These are phyloP conservation scores for Nematodospora valgi DNA, from an alignment of 805 yeast genomes.

Conservation along the genomic window DNA sequence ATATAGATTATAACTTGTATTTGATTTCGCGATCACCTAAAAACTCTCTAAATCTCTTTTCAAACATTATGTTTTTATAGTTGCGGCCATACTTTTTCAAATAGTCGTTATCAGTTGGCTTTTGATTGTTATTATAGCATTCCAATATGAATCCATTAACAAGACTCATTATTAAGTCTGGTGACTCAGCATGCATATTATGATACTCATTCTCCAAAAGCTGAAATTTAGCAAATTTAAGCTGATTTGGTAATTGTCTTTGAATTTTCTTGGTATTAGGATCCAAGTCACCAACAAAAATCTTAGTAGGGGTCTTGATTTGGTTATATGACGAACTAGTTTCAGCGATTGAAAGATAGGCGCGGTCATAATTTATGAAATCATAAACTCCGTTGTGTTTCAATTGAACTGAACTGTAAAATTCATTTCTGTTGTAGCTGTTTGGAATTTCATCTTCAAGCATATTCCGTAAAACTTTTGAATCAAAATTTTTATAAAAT, in stretches of 20 bases:
- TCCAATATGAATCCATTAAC: conserved; percentile 7
- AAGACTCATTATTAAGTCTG: conserved; percentile 11
- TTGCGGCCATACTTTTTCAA: conserved; percentile 9
- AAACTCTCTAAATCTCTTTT: conserved; percentile 3
- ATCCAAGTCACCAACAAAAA: conserved; percentile 13
- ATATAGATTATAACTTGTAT: conserved; percentile 6
- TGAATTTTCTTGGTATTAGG: conserved; percentile 1
- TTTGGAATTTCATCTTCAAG: conserved; percentile 15
- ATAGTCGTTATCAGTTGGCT: conserved; percentile 7
- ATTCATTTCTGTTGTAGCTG: conserved; percentile 4
- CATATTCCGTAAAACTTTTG: conserved; percentile 14
- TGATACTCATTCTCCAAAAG: conserved; percentile 11
- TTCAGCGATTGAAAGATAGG: conserved; percentile 2
- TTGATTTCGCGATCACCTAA: conserved; percentile 4
- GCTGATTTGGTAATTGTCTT: background rate
- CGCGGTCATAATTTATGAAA: conserved; percentile 9
- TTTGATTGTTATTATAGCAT: background rate
- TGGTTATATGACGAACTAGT: conserved; percentile 6
- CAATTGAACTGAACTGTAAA: conserved; percentile 9
- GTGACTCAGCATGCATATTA: conserved; percentile 14
- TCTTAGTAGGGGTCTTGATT: conserved; percentile 13
- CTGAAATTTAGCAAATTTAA: conserved; percentile 5
- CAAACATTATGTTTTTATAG: conserved; percentile 8
- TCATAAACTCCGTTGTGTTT: conserved; percentile 13
- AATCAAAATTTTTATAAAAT: conserved; percentile 14